Evolutionary conservation across 1,139 yeast genomes (phyloP).

Genomic region (Suhomyces bokatorum): DNA sequence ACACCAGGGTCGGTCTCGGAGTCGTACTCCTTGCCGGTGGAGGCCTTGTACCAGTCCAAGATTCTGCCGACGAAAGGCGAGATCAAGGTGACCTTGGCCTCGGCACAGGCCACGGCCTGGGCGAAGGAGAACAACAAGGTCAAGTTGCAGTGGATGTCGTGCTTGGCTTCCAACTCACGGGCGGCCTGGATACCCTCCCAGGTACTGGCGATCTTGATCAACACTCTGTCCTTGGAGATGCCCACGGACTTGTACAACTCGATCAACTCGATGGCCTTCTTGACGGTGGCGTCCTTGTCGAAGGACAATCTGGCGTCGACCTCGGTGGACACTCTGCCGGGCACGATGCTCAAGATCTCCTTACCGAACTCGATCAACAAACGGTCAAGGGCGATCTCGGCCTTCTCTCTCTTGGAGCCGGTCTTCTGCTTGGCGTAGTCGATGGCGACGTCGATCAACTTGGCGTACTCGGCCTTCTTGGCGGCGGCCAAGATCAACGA

Average conservation of each 20-base stretch:
- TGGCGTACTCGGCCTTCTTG: slow-evolving; percentile 84
- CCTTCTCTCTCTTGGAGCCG: slow-evolving; percentile 47
- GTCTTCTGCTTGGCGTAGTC: slow-evolving; percentile 77
- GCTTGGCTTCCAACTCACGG: slow-evolving; percentile 84
- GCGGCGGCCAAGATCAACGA: slow-evolving; percentile 96
- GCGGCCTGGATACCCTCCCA: slow-evolving; percentile 99
- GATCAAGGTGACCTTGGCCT: slow-evolving; percentile 91
- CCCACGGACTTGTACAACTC: slow-evolving; percentile 82
- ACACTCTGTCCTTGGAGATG: slow-evolving; percentile 81
- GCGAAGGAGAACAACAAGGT: slow-evolving; percentile 91
- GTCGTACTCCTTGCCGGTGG: slow-evolving; percentile 85
- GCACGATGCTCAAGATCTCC: slow-evolving; percentile 90
- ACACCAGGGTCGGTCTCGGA: slow-evolving; percentile 96
- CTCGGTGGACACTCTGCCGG: slow-evolving; percentile 99
- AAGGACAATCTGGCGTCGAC: slow-evolving; percentile 98
- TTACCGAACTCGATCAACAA: slow-evolving; percentile 94
- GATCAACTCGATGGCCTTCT: slow-evolving; percentile 88
- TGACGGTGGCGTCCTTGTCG: slow-evolving; percentile 88
- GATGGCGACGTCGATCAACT: slow-evolving; percentile 87
- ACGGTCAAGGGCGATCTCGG: slow-evolving; percentile 81
- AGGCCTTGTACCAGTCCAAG: slow-evolving; percentile 96
- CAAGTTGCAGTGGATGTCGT: slow-evolving; percentile 93
- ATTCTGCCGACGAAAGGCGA: slow-evolving; percentile 99
- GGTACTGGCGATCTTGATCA: slow-evolving; percentile 96
- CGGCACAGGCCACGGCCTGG: slow-evolving; percentile 99